Base-by-base conservation (phyloP, 805 yeast genomes). In the Ogataea nitratoaversa region DNA sequence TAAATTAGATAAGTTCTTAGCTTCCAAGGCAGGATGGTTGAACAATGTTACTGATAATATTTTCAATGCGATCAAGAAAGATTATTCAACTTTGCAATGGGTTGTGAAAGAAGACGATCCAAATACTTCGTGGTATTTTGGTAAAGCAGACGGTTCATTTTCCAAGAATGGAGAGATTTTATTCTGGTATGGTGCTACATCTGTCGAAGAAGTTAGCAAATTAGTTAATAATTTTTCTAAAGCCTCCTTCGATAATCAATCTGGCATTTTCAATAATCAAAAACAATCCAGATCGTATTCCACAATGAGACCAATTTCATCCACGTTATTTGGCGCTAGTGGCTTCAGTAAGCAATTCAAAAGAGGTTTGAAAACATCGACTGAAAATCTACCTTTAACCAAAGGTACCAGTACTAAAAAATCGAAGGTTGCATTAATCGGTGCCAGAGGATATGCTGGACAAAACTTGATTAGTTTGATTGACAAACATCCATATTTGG, bases 381-480 rank as follows among this genome's bases (percentile, higher is more conserved):
- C 69, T 61, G 85, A 87, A 38, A 81, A 80, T 60, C 87, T 90
- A 12, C 95, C 95, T 11, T 57, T 77, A 33, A 71, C 74, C 38
- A 70, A 72, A 38, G 91, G 88, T 29, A 60, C 75, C 28, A 84
- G 81, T 68, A 71, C 72, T 30, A 62, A 72, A 31, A 72, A 72
- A 46, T 73, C 95, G 18, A 79, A 78, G 50, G 89, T 93, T 35
- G 99, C 96, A 1, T 75, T 93, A 54, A 91, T 93, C 59, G 99
- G 99, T 53, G 99, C 99, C 31, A 83, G 99, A 68, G 99, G 99
- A 23, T 88, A 76, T 67, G 91, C 97, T 16, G 99, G 99, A 27
- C 95, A 86, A 67, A 91, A 91, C 56, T 74, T 93, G 62, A 88
- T 93, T 48, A 76, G 83, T 28, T 72, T 93, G 70, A 84, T 93